A percentile compares a stretch with the other conserved stretches of the same genome.
These are phyloP conservation scores for Leptographium flavum DNA, from an alignment of 2,329 filamentous ascomycete genomes.

Conservation along the genomic window DNA sequence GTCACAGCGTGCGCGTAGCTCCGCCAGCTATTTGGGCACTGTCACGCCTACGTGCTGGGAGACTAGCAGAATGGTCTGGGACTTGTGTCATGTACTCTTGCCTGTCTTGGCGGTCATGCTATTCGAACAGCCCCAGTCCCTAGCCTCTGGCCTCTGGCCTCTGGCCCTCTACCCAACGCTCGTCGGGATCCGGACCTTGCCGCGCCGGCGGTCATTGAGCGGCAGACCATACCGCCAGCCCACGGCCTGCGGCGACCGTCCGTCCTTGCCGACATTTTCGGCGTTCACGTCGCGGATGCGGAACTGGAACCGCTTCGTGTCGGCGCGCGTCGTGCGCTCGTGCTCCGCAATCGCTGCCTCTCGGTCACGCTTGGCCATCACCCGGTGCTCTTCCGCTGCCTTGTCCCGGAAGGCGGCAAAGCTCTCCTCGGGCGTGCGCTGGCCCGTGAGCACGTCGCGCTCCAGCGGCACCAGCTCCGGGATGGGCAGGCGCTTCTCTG, in stretches of 20 bases:
- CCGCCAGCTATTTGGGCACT: too few relatives aligned
- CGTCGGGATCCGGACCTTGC: slow-evolving; percentile 54
- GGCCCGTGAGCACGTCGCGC: slow-evolving; percentile 27
- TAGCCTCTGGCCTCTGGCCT: background rate
- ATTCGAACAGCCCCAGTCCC: background rate
- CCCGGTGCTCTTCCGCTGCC: slow-evolving; percentile 12
- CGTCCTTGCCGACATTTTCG: slow-evolving; percentile 39
- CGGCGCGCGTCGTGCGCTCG: slow-evolving; percentile 27
- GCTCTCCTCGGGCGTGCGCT: slow-evolving; percentile 10
- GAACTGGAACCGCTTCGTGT: slow-evolving; percentile 40
- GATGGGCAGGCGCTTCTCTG: slow-evolving; percentile 47
- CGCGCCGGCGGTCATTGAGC: slow-evolving; percentile 45
- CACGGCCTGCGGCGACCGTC: slow-evolving; percentile 34
- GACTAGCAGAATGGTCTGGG: too few relatives aligned
- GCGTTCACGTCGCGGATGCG: slow-evolving; percentile 45
- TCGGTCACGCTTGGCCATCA: slow-evolving; percentile 12
- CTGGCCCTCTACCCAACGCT: slow-evolving; percentile 26
- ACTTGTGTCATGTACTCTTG: too few relatives aligned
- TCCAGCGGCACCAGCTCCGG: slow-evolving; percentile 46
- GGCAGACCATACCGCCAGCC: slow-evolving; percentile 53
- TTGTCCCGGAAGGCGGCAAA: slow-evolving; percentile 19
- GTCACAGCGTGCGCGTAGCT: too few relatives aligned
- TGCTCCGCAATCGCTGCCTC: slow-evolving; percentile 23
- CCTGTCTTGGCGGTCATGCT: too few relatives aligned
- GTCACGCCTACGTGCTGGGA: too few relatives aligned